Evolutionary conservation across 1,284 basidiomycete genomes (phyloP).

Genomic region (Naganishia cerealis): DNA sequence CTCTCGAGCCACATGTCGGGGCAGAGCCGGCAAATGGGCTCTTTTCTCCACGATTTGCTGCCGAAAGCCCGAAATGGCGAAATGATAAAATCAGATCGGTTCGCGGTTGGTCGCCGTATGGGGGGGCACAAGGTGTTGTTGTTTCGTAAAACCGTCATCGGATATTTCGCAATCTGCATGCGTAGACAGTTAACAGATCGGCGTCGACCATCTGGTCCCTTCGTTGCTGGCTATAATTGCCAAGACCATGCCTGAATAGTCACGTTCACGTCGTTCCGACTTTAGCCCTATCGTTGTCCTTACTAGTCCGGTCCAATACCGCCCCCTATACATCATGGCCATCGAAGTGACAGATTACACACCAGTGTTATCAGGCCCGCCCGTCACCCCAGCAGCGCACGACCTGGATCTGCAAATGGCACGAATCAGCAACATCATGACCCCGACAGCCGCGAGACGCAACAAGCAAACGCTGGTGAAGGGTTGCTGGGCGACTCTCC

Average conservation of each 20-base stretch:
- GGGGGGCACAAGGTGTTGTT: neutral
- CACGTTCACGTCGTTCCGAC: too few species aligned
- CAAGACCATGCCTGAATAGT: too few species aligned
- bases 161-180: neutral
- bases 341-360: neutral
- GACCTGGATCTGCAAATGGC: neutral
- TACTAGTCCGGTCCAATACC: neutral
- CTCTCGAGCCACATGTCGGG: too few species aligned
- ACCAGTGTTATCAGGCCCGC: neutral
- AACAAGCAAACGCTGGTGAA: slow-evolving; percentile 14
- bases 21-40: neutral
- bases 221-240: too few species aligned
- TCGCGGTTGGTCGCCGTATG: neutral
- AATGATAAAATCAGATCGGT: slow-evolving; percentile 5
- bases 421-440: neutral
- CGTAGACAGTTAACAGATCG: too few species aligned
- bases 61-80: slow-evolving; percentile 2
- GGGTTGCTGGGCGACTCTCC: slow-evolving; percentile 64
- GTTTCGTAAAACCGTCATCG: slow-evolving; percentile 7
- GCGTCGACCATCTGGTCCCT: too few species aligned
- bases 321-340: neutral
- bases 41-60: neutral
- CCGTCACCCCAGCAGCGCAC: neutral
- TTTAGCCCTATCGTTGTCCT: neutral
- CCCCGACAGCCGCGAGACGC: neutral